Evolutionary conservation across 768 basidiomycete species (phyloP), one percentile per base, ranked within the genome.

Genomic region (Naganishia onofrii): DNA sequence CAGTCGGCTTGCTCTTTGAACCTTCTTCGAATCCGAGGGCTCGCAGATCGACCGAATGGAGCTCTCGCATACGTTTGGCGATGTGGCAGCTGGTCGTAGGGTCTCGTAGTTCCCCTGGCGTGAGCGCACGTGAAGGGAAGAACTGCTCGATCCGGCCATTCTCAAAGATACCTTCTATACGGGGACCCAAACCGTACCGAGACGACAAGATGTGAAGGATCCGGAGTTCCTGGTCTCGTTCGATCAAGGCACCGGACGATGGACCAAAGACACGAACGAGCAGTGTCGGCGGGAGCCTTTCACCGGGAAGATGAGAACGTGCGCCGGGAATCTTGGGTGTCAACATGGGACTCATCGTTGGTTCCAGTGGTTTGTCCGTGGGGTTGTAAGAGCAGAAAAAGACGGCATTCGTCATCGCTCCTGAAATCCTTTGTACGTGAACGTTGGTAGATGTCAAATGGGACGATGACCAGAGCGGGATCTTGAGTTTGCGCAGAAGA

Each of bases 111-210:
- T 96, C 92, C 51, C 85, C 80, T 15, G 90, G 84, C 0, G 87
- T 88, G 55, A 98, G 84, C 2, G 93, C 89, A 38, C 87, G 85
- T 19, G 92, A 92, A 71, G 93, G 87, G 79, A 97, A 97, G 81
- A 91, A 96, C 81, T 99, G 90, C 82, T 98, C 96, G 54, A 98
- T 83, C 28, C 96, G 88, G 42, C 96, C 96, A 79, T 98, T 99
- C 73, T 87, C 86, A 81, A 98, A 98, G 1, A 94, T 97, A 54
- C 96, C 96, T 78, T 91, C 92, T 29, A 99, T 87, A 73, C 88
- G 86, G 31, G 96, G 93, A 15, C 93, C 95, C 60, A 99, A 90
- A 74, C 85, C 86, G 82, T 93, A 97, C 70, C 84, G 84, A 12
- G 91, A 90, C 29, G 93, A 95, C 56, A 99, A 88, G 55, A 90